Base-by-base conservation (phyloP, 78 protist genomes). In the Emiliania huxleyi region DNA sequence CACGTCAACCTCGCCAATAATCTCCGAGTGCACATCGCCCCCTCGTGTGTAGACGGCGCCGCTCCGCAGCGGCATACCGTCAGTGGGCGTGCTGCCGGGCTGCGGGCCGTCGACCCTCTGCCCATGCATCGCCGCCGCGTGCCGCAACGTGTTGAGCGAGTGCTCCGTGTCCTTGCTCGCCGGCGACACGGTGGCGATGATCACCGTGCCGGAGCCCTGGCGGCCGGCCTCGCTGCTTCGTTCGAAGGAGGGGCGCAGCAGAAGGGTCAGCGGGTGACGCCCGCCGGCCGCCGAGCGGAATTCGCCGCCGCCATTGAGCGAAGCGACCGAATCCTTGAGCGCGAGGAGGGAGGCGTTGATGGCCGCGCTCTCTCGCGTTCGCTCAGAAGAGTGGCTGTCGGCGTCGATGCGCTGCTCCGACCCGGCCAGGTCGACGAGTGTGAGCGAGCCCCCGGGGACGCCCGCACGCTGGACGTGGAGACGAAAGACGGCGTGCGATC, bases 361-460 rank as follows among this genome's bases (percentile, higher is more conserved):
- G 40, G 35, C 22, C 33, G 94, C 90, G 6, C 52, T 12, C 49
- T 92, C 94, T 37, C 55, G 49, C 5, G 88, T 33, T 6, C 91
- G 35, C 62, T 38, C 15, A 4, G 95, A 89, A 73, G 55, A 26
- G 81, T 94, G 95, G 91, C 48, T 84, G 22, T 85, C 79, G 8
- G 93, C 33, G 90, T 94, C 95, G 84, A 90, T 90, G 23, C 93
- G 71, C 42, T 83, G 93, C 89, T 93, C 95, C 33, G 93, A 48
- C 0, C 95, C 95, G 12, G 95, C 95, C 26, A 93, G 87, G 37
- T 93, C 95, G 62, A 93, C 90, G 33, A 93, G 91, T 71, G 87
- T 45, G 38, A 93, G 69, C 71, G 26, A 6, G 33, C 94, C 90
- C 40, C 89, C 89, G 43, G 49, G 12, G 29, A 0, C n/a, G n/a